Evolutionary conservation across 148 eudicot genomes (phyloP).

Genomic region (Rhododendron ferrugineum): DNA sequence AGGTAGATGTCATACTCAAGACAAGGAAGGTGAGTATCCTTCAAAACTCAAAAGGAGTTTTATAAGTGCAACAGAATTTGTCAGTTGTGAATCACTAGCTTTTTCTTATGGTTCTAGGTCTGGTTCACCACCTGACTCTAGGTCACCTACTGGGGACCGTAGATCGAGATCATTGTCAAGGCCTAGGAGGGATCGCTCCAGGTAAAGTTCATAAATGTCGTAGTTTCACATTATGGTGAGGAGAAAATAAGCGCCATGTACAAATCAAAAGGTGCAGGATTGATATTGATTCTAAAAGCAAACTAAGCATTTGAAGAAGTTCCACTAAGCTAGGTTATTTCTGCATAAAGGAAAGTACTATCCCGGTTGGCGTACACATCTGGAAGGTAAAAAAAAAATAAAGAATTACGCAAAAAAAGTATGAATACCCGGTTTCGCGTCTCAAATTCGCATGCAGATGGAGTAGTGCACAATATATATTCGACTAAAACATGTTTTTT

Average conservation of each 20-base stretch:
- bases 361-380: not conserved
- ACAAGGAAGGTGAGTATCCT: constrained; percentile 47
- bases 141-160: constrained; percentile 16
- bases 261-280: not conserved
- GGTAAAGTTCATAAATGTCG: constrained; percentile 20
- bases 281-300: not conserved
- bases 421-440: not conserved
- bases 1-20: constrained; percentile 43
- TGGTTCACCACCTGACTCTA: constrained; percentile 30
- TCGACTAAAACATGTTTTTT: not conserved
- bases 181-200: constrained; percentile 50
- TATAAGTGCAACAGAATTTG: not conserved
- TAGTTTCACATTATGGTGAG: not conserved
- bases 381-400: not conserved
- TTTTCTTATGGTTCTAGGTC: constrained; percentile 34
- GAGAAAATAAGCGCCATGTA: not conserved
- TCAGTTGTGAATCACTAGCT: not conserved
- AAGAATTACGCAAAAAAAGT: not conserved
- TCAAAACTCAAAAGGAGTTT: not conserved
- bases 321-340: not conserved
- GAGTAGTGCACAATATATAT: not conserved
- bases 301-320: not conserved
- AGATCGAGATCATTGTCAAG: constrained; percentile 32
- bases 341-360: not conserved
- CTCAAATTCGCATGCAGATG: not conserved